Conservation (phyloP, 192 early-diverging fungal species). For the Funneliformis mosseae region DNA sequence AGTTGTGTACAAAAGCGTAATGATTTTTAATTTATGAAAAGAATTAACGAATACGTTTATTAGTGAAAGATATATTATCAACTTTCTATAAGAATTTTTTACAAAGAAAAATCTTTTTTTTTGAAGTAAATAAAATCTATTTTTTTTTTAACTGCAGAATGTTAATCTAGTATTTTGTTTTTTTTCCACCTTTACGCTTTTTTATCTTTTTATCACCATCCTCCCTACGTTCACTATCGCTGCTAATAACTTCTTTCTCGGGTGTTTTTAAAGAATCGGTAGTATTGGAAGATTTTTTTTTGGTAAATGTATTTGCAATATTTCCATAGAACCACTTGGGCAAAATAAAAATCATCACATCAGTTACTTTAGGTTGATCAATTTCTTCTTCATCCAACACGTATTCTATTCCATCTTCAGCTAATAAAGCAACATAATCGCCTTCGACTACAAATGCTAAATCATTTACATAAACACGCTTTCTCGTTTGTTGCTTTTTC, state of each 20-base stretch:
- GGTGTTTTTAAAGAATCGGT: conserved; percentile 3
- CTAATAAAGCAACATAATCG: conserved; percentile 39
- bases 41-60: too few species aligned
- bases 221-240: conserved; percentile 36
- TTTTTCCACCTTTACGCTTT: background rate
- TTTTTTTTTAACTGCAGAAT: background rate
- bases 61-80: too few species aligned
- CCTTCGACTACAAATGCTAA: conserved; percentile 44
- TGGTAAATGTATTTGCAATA: conserved; percentile 19
- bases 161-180: background rate
- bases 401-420: conserved; percentile 47
- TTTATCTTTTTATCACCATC: conserved; percentile 20
- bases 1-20: too few species aligned
- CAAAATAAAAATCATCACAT: conserved; percentile 35
- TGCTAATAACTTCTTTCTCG: conserved; percentile 40
- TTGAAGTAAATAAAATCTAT: background rate
- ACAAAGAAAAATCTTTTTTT: too few species aligned
- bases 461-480: conserved; percentile 43
- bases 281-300: conserved; percentile 21
- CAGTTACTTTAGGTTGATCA: conserved; percentile 33
- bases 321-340: conserved; percentile 39
- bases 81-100: too few species aligned
- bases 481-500: conserved; percentile 44
- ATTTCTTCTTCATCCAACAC: conserved; percentile 42
- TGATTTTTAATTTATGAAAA: too few species aligned